These are phyloP conservation scores for Stylosanthes scabra DNA, from an alignment of 331 rosid species.

Conservation along the genomic window DNA sequence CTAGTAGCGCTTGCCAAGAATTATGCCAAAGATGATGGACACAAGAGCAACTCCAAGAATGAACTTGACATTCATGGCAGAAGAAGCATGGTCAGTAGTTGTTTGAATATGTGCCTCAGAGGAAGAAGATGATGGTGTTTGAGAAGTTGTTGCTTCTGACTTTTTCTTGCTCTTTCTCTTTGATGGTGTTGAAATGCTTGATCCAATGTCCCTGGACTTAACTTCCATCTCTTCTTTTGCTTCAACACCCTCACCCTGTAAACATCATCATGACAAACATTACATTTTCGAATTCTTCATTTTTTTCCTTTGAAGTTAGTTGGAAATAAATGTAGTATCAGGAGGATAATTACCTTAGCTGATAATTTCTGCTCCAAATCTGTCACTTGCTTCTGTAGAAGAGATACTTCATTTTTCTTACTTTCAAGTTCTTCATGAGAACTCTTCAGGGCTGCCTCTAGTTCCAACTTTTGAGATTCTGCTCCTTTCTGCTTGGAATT, in stretches of 20 bases:
- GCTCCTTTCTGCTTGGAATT: constrained; percentile 63
- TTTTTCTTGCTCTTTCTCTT: constrained; percentile 87
- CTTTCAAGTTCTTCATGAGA: constrained; percentile 77
- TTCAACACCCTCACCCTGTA: constrained; percentile 62
- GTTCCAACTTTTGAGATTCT: constrained; percentile 61
- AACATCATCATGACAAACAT: constrained; percentile 37
- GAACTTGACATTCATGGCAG: constrained; percentile 57
- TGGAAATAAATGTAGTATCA: constrained; percentile 1
- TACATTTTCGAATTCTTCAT: constrained; percentile 3
- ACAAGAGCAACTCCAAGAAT: constrained; percentile 75
- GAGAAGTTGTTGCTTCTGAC: constrained; percentile 62
- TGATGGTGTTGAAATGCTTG: constrained; percentile 66
- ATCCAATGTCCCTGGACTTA: constrained; percentile 86
- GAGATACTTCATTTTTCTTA: constrained; percentile 63
- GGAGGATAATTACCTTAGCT: constrained; percentile 58
- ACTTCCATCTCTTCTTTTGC: constrained; percentile 62
- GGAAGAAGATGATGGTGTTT: constrained; percentile 56
- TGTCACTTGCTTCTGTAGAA: constrained; percentile 66
- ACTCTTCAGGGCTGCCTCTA: constrained; percentile 59
- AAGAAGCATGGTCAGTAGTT: constrained; percentile 51
- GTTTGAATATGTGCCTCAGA: constrained; percentile 48
- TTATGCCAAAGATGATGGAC: constrained; percentile 74
- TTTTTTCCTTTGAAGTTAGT: background rate
- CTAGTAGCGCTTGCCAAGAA: constrained; percentile 90
- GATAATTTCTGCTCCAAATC: constrained; percentile 73